phyloP scores from a whole-genome alignment of 192 early-diverging fungal species.

The Podila epicladia region DNA sequence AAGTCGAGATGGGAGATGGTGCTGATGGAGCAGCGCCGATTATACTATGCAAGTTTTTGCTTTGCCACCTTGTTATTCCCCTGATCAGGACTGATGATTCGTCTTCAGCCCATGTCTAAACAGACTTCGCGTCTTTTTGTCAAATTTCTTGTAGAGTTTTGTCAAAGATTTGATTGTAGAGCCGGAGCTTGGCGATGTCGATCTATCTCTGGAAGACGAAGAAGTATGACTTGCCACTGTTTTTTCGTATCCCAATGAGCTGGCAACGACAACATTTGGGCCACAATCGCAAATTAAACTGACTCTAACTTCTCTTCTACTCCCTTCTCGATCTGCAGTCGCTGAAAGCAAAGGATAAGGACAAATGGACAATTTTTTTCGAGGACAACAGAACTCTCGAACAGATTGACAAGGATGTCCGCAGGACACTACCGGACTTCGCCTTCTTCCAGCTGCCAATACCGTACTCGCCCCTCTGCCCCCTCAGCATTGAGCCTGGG shows the following conservation, averaged over 20 bases:
- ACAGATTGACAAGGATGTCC: conserved; percentile 81
- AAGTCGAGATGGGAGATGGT: conserved; percentile 65
- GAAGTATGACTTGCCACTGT: conserved; percentile 53
- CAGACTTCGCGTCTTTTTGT: background rate
- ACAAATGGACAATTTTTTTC: conserved; percentile 70
- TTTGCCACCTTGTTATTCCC: background rate
- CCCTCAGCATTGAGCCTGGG: conserved; percentile 52
- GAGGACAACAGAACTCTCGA: conserved; percentile 68
- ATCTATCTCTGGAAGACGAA: conserved; percentile 40
- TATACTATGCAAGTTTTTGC: conserved; percentile 68
- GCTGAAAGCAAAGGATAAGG: conserved; percentile 55
- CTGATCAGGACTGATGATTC: background rate
- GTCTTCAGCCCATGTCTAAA: background rate
- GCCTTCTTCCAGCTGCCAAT: conserved; percentile 79
- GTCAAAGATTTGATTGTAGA: conserved; percentile 72
- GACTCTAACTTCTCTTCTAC: background rate
- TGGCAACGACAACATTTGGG: background rate
- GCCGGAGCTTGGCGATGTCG: conserved; percentile 55
- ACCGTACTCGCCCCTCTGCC: conserved; percentile 60
- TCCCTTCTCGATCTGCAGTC: background rate
- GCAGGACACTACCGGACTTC: conserved; percentile 79
- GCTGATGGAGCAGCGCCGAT: conserved; percentile 56
- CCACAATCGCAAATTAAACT: background rate
- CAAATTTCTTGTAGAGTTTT: conserved; percentile 51
- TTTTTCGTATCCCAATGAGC: background rate